phyloP scores from a whole-genome alignment of 108 stramenopile species.

The Pseudonitzschia multistriata region DNA sequence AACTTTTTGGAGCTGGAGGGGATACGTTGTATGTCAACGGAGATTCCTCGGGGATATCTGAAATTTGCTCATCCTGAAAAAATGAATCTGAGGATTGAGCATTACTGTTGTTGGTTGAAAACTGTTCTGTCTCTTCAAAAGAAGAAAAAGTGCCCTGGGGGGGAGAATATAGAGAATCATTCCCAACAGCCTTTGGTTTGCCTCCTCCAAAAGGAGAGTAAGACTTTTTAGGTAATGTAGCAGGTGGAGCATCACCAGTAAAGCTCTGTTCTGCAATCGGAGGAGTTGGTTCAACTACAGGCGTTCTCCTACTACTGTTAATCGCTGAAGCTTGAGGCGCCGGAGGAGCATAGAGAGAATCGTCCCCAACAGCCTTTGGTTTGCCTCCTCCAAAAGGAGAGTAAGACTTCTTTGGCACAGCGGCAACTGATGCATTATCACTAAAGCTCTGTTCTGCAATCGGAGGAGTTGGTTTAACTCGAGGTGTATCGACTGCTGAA shows the following conservation, averaged over 20 bases:
- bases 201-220: slow-evolving; percentile 17
- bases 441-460: background rate
- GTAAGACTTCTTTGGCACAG: slow-evolving; percentile 10
- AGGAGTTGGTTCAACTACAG: background rate
- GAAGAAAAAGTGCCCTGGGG: background rate
- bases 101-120: background rate
- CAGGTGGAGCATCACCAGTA: background rate
- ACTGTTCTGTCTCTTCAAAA: slow-evolving; percentile 1
- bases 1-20: background rate
- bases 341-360: slow-evolving; percentile 7
- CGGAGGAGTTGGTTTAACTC: background rate
- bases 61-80: background rate
- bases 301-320: background rate
- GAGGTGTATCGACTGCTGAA: background rate
- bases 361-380: background rate
- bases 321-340: background rate
- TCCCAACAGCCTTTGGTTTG: slow-evolving; percentile 10
- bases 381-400: slow-evolving; percentile 14
- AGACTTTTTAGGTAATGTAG: slow-evolving; percentile 6
- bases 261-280: background rate
- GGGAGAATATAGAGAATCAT: slow-evolving; percentile 6
- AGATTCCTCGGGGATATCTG: background rate
- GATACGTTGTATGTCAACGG: background rate
- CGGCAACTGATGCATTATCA: background rate
- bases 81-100: background rate